Conservation (phyloP, 192 early-diverging fungal species). For the Coemansia sp. region DNA sequence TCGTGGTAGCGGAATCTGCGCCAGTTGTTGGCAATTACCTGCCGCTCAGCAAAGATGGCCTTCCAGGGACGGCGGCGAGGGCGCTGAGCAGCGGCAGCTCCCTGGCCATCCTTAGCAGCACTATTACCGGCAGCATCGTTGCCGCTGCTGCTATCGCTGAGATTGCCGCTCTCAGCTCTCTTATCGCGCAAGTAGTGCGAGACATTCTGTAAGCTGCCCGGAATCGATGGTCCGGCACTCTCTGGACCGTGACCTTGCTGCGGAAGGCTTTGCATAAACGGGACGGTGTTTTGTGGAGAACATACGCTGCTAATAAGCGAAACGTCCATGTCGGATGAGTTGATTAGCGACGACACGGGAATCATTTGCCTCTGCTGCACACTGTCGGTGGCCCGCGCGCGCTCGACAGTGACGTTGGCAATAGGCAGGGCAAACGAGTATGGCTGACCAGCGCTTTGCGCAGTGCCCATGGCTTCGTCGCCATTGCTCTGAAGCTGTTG, state of each 20-base stretch:
- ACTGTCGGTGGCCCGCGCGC: conserved; percentile 7
- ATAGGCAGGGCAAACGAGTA: conserved; percentile 30
- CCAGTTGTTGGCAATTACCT: conserved; percentile 94
- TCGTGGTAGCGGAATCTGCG: conserved; percentile 70
- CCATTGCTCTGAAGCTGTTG: neutral
- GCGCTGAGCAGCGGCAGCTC: neutral
- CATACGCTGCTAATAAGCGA: conserved; percentile 50
- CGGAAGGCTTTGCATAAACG: conserved; percentile 27
- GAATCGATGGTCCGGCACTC: neutral
- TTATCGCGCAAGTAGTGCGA: neutral
- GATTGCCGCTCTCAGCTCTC: conserved; percentile 23
- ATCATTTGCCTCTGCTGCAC: conserved; percentile 16
- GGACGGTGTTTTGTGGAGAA: conserved; percentile 35
- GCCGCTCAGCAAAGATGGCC: conserved; percentile 89
- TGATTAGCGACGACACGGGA: conserved; percentile 50
- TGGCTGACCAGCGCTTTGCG: neutral
- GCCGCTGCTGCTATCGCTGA: conserved; percentile 40
- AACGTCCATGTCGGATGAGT: conserved; percentile 27
- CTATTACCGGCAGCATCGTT: neutral
- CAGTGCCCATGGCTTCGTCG: neutral
- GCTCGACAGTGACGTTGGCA: conserved; percentile 17
- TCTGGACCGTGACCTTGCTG: neutral
- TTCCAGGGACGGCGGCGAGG: conserved; percentile 83
- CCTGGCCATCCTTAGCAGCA: neutral
- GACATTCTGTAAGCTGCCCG: neutral